Conservation (phyloP, 805 yeast genomes). For the Kregervanrija pseudodelftensis region DNA sequence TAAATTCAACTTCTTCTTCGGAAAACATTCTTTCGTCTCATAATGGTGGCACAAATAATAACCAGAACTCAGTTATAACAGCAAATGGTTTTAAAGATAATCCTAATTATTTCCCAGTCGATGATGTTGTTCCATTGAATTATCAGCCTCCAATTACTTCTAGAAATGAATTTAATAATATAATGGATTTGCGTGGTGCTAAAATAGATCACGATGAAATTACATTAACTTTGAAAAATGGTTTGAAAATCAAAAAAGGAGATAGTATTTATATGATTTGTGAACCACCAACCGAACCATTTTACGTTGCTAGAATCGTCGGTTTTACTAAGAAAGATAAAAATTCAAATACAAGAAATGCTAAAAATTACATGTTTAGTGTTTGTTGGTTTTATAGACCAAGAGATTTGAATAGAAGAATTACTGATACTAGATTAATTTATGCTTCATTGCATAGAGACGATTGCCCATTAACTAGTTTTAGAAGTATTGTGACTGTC, state of each 20-base stretch:
- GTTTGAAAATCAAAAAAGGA: constrained; percentile 36
- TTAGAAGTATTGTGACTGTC: constrained; percentile 70
- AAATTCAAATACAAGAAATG: constrained; percentile 30
- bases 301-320: constrained; percentile 77
- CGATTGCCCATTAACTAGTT: constrained; percentile 66
- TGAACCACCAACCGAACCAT: constrained; percentile 94
- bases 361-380: constrained; percentile 50
- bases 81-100: too few relatives aligned
- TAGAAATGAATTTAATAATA: constrained; percentile 35
- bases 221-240: constrained; percentile 33
- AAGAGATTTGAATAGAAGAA: constrained; percentile 64
- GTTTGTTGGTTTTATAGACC: constrained; percentile 93
- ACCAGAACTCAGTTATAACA: neutral
- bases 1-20: constrained; percentile 1
- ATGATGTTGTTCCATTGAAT: constrained; percentile 35
- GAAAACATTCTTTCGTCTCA: neutral
- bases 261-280: constrained; percentile 78
- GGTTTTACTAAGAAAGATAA: constrained; percentile 51
- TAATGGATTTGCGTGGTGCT: constrained; percentile 36
- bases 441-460: constrained; percentile 85
- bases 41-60: neutral
- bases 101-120: constrained; percentile 19
- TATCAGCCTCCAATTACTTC: constrained; percentile 41
- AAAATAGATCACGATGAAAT: constrained; percentile 29
- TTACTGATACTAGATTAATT: constrained; percentile 65